A percentile compares a stretch with the other conserved stretches of the same genome.
These are phyloP conservation scores for Pseudoscleropodium purum DNA, from an alignment of 225 moss, liverwort and hornwort genomes.

Conservation along the genomic window DNA sequence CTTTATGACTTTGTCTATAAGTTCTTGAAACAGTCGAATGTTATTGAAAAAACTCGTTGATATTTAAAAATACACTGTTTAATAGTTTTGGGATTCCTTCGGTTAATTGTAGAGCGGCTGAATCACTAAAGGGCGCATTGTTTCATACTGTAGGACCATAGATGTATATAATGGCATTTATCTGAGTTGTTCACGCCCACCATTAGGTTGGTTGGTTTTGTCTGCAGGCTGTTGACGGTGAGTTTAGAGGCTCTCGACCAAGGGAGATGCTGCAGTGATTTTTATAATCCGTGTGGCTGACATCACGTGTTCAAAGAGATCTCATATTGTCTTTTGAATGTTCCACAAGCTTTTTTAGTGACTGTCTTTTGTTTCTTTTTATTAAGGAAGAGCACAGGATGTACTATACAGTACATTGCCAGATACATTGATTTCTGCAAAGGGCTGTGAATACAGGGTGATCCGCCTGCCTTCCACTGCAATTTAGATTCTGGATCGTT, in stretches of 20 bases:
- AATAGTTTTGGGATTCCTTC: background rate
- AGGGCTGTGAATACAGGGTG: background rate
- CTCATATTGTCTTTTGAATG: background rate
- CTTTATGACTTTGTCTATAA: background rate
- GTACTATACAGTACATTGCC: background rate
- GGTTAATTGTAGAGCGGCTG: background rate
- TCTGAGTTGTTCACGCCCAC: background rate
- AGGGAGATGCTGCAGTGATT: slow-evolving; percentile 1
- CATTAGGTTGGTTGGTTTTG: background rate
- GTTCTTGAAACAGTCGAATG: background rate
- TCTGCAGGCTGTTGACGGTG: background rate
- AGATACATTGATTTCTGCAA: background rate
- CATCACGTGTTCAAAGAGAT: background rate
- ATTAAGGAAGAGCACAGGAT: background rate
- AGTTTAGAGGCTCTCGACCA: background rate
- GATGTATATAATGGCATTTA: background rate
- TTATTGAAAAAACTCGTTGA: background rate
- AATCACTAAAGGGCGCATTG: background rate
- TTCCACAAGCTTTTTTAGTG: background rate
- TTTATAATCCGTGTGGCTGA: background rate
- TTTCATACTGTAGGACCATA: background rate
- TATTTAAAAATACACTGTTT: background rate
- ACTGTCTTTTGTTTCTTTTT: background rate
- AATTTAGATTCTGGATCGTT: background rate
- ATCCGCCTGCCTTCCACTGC: background rate